Evolutionary conservation across 495 filamentous ascomycete species (phyloP).

Genomic region (Hypoxylon cercidicola): DNA sequence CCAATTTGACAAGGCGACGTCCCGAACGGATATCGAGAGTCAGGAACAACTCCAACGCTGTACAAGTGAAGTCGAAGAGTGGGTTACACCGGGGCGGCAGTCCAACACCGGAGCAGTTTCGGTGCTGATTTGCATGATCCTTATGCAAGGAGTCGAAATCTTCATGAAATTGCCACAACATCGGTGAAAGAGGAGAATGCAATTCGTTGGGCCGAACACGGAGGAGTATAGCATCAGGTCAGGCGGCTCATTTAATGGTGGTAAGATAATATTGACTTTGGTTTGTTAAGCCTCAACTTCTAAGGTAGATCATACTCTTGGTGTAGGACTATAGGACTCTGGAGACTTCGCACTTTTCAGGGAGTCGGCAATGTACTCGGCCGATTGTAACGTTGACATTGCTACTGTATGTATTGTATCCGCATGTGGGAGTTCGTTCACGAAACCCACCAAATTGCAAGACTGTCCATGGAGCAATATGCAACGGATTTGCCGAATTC

Average conservation of each 20-base stretch:
- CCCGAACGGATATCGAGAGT: constrained; percentile 3
- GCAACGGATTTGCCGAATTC: constrained; percentile 1
- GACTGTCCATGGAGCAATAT: neutral
- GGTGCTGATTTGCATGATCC: constrained; percentile 38
- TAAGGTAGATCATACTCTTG: constrained; percentile 10
- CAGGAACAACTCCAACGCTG: too few species aligned
- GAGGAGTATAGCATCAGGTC: constrained; percentile 11
- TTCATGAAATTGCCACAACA: constrained; percentile 37
- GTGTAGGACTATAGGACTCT: neutral
- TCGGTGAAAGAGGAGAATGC: constrained; percentile 30
- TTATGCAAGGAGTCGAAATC: constrained; percentile 37
- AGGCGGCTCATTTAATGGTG: constrained; percentile 24
- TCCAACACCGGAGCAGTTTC: constrained; percentile 35
- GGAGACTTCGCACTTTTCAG: constrained; percentile 4
- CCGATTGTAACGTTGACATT: constrained; percentile 35
- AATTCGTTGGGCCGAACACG: constrained; percentile 24
- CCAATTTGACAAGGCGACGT: neutral
- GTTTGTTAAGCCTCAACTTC: constrained; percentile 2
- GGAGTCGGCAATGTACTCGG: constrained; percentile 23
- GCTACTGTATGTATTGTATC: constrained; percentile 3
- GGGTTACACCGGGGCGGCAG: constrained; percentile 18
- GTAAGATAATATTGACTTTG: constrained; percentile 22
- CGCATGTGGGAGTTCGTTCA: constrained; percentile 8
- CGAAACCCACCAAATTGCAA: constrained; percentile 12
- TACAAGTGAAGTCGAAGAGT: constrained; percentile 12